These are phyloP conservation scores for Exophiala xenobiotica DNA, from an alignment of 2,329 filamentous ascomycete genomes.

Conservation along the genomic window DNA sequence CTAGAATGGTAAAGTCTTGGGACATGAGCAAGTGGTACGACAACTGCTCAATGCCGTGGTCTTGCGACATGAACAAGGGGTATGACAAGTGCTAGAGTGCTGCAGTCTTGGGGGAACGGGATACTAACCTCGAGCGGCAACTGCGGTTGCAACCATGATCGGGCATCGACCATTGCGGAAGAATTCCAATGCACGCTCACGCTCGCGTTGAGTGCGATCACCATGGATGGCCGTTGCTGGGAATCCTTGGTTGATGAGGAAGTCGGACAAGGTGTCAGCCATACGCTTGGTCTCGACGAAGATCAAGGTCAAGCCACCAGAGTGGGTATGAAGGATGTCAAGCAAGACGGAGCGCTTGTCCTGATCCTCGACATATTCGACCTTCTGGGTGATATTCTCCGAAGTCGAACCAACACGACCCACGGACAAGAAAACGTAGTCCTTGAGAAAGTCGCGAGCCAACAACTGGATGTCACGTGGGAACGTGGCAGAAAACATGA, in stretches of 20 bases:
- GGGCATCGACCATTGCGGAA: conserved; percentile 95
- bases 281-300: conserved; percentile 99
- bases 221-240: conserved; percentile 98
- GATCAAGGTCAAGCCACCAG: conserved; percentile 84
- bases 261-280: conserved; percentile 96
- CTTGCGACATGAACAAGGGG: no score
- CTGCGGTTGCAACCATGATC: conserved; percentile 93
- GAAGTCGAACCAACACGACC: conserved; percentile 98
- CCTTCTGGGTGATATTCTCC: conserved; percentile 99
- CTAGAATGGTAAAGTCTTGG: no score
- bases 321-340: conserved; percentile 94
- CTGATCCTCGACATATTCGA: conserved; percentile 93
- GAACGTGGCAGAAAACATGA: conserved; percentile 99
- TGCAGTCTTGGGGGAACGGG: no score
- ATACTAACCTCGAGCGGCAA: conserved; percentile 67
- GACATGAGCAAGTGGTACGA: no score
- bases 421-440: conserved; percentile 98
- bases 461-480: conserved; percentile 99
- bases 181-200: conserved; percentile 95
- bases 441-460: conserved; percentile 96
- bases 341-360: conserved; percentile 98
- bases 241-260: conserved; percentile 98
- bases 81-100: no score
- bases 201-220: conserved; percentile 96
- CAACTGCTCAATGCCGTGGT: no score